These are phyloP conservation scores for Pseudogymnoascus sp. DNA, from an alignment of 2,329 filamentous ascomycete species.

Conservation along the genomic window DNA sequence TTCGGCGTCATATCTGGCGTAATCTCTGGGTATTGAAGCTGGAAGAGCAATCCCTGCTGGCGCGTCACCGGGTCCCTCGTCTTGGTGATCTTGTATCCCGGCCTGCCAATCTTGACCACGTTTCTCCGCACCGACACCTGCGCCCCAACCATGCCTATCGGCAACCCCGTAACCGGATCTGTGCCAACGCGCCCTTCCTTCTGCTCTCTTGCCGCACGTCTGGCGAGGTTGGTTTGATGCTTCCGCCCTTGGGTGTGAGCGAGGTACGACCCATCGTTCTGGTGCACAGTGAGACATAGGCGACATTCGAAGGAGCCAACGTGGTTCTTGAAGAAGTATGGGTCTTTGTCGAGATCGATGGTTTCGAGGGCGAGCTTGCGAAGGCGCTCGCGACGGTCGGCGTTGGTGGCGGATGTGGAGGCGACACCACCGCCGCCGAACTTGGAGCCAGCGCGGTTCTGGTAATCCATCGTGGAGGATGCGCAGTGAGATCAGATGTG, in stretches of 20 bases:
- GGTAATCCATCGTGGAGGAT: slow-evolving; percentile 51
- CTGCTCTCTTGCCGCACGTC: slow-evolving; percentile 90
- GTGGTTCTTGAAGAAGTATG: slow-evolving; percentile 99
- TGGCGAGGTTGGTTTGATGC: slow-evolving; percentile 95
- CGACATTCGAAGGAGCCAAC: slow-evolving; percentile 97
- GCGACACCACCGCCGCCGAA: slow-evolving; percentile 96
- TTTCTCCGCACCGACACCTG: slow-evolving; percentile 61
- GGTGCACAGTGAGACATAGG: slow-evolving; percentile 92
- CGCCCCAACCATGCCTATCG: slow-evolving; percentile 65
- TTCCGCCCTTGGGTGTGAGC: slow-evolving; percentile 98
- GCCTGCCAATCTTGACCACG: slow-evolving; percentile 87
- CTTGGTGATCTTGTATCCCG: slow-evolving; percentile 97
- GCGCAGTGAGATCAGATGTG: background rate
- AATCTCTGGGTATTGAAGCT: slow-evolving; percentile 92
- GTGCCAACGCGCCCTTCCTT: slow-evolving; percentile 67
- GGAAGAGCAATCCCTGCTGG: slow-evolving; percentile 88
- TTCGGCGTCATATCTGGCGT: slow-evolving; percentile 65
- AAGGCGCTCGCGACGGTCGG: slow-evolving; percentile 91
- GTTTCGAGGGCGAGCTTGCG: slow-evolving; percentile 97
- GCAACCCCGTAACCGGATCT: slow-evolving; percentile 59
- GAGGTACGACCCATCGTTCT: slow-evolving; percentile 98
- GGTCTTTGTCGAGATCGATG: slow-evolving; percentile 98
- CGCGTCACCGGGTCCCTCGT: slow-evolving; percentile 79
- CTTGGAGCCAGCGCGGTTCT: slow-evolving; percentile 94
- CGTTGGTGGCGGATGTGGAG: slow-evolving; percentile 86